Evolutionary conservation across 352 stramenopile genomes (phyloP).

Genomic region (Phytophthora megakarya): DNA sequence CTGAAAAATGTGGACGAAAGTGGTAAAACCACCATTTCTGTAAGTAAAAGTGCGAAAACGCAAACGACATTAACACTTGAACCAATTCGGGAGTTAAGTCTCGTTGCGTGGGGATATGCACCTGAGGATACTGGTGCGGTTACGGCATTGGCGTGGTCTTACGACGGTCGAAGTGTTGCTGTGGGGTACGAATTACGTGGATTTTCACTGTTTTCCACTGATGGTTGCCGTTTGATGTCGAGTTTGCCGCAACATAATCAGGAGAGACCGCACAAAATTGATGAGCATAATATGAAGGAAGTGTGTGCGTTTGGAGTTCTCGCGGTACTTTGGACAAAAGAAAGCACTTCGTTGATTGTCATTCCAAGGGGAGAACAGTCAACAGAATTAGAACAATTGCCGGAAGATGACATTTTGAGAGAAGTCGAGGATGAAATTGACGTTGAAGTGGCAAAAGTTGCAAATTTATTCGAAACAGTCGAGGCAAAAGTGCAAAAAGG

Average conservation of each 20-base stretch:
- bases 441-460: constrained; percentile 11
- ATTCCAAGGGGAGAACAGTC: constrained; percentile 57
- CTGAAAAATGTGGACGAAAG: constrained; percentile 29
- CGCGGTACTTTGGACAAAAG: constrained; percentile 61
- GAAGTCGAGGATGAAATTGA: constrained; percentile 21
- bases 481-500: constrained; percentile 62
- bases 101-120: constrained; percentile 69
- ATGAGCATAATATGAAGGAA: constrained; percentile 49
- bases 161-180: constrained; percentile 60
- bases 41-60: constrained; percentile 2
- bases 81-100: constrained; percentile 63
- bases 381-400: constrained; percentile 38
- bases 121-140: constrained; percentile 61
- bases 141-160: constrained; percentile 67
- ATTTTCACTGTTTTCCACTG: constrained; percentile 78
- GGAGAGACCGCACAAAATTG: constrained; percentile 36
- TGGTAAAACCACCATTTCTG: neutral
- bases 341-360: constrained; percentile 66
- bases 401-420: constrained; percentile 23
- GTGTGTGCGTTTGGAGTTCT: constrained; percentile 64
- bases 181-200: constrained; percentile 77
- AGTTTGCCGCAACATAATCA: constrained; percentile 82
- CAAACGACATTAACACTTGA: constrained; percentile 46
- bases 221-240: constrained; percentile 85
- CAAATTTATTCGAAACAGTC: constrained; percentile 52